Conservation (phyloP, 495 filamentous ascomycete species). For the Barbatosphaeria neglecta region DNA sequence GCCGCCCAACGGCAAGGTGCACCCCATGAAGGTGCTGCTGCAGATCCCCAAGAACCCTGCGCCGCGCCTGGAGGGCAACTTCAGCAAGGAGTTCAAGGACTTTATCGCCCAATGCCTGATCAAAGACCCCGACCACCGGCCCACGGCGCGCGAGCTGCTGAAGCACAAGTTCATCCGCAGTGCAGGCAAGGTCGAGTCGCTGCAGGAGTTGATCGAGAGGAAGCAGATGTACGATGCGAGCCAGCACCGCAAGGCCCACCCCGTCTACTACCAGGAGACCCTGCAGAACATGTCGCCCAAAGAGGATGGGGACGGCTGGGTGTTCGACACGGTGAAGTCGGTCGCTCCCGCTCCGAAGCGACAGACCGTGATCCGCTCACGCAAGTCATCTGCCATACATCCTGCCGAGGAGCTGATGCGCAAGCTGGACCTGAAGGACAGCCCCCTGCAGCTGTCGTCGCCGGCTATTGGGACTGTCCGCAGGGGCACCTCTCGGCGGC, state of each 20-base stretch:
- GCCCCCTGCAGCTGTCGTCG: slow-evolving; percentile 38
- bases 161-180: slow-evolving; percentile 79
- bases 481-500: slow-evolving; percentile 37
- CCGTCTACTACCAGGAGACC: slow-evolving; percentile 86
- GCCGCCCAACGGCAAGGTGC: slow-evolving; percentile 78
- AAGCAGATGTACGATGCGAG: slow-evolving; percentile 68
- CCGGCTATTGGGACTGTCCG: slow-evolving; percentile 35
- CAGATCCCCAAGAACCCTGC: slow-evolving; percentile 87
- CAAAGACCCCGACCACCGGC: slow-evolving; percentile 75
- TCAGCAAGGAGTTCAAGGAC: slow-evolving; percentile 85
- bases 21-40: slow-evolving; percentile 99
- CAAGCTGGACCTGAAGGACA: slow-evolving; percentile 48
- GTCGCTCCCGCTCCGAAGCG: slow-evolving; percentile 26
- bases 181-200: slow-evolving; percentile 70
- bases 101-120: slow-evolving; percentile 83
- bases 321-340: slow-evolving; percentile 91
- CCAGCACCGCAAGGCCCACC: slow-evolving; percentile 44
- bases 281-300: slow-evolving; percentile 59
- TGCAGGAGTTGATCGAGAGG: slow-evolving; percentile 80
- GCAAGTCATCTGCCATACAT: slow-evolving; percentile 40
- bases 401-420: slow-evolving; percentile 45
- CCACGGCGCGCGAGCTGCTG: slow-evolving; percentile 79
- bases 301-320: slow-evolving; percentile 76
- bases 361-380: slow-evolving; percentile 34
- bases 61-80: slow-evolving; percentile 75